Evolutionary conservation across 2,329 filamentous ascomycete genomes (phyloP), one percentile per base, ranked within the genome.

Genomic region (Lasiodiplodia theobromae): DNA sequence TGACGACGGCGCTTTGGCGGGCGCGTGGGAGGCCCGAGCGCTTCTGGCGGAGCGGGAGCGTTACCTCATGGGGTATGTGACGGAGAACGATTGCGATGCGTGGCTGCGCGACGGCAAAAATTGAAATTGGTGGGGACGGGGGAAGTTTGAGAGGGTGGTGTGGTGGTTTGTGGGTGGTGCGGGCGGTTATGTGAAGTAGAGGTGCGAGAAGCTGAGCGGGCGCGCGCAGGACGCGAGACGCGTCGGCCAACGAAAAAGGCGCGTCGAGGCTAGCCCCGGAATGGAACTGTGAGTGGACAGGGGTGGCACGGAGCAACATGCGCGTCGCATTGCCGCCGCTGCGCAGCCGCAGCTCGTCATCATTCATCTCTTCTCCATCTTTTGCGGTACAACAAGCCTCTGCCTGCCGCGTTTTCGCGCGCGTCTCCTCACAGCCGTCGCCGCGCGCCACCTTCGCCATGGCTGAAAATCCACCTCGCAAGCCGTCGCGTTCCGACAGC

Each of bases 401-500:
- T 47, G 44, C 34, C 60, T 38, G 47, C 47, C 38, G 28, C 21
- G 12, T 10, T 25, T 38, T 52, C 8, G 47, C 47, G 31, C 58
- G 28, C n/a, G 18, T 47, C 44, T 25, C 31, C 25, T 25, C 25
- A 11, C 38, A n/a, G 60, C 60, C 18, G 47, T 51, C 60, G 44
- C 60, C 11, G 47, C 47, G 28, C 14, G 16, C 18, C 25, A 23
- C 18, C 31, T 7, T 10, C 14, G 21, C 23, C 57, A 68, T 68
- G 66, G 56, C 66, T 11, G 66, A 68, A 10, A 34, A 53, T 25
- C 34, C 56, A 11, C 37, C 56, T 23, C 66, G 34, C 47, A 68
- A 66, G 31, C 53, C 63, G 34, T 56, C 60, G 38, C 67, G 78
- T 70, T 73, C 78, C 57, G 76, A 73, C 72, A 82, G 76, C 71